Percentiles rank a stretch among this genome's conserved stretches.
These are phyloP conservation scores for Daldinia loculata DNA, from an alignment of 495 filamentous ascomycete species.

Conservation along the genomic window DNA sequence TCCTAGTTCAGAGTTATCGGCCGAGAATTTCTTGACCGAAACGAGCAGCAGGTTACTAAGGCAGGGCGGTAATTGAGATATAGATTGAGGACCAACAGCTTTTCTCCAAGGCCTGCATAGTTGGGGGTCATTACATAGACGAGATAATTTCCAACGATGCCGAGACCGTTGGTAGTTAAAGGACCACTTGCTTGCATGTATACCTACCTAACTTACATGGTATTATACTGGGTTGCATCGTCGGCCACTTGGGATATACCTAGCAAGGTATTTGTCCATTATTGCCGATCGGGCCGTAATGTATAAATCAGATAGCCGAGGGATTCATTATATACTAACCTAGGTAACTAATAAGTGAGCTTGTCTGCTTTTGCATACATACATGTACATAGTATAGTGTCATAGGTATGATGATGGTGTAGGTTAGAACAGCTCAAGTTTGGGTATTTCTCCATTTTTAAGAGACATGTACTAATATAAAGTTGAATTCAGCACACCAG, in stretches of 20 bases:
- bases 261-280: background rate
- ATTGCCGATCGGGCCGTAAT: background rate
- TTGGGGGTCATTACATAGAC: background rate
- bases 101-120: background rate
- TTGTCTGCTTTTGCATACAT: background rate
- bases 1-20: background rate
- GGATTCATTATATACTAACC: background rate
- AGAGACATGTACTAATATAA: background rate
- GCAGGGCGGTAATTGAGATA: background rate
- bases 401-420: background rate
- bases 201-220: background rate
- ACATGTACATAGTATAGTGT: too few species aligned
- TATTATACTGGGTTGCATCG: background rate
- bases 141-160: background rate
- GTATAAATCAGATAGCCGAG: background rate
- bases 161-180: background rate
- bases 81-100: background rate
- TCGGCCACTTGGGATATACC: background rate
- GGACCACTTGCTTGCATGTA: background rate
- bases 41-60: background rate
- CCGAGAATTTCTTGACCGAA: background rate
- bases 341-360: background rate
- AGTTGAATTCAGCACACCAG: background rate
- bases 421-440: background rate
- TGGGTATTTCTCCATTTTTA: background rate